A percentile compares a stretch with the other conserved stretches of the same genome.
These are phyloP conservation scores for Xylaria scruposa DNA, from an alignment of 495 filamentous ascomycete species.

Conservation along the genomic window DNA sequence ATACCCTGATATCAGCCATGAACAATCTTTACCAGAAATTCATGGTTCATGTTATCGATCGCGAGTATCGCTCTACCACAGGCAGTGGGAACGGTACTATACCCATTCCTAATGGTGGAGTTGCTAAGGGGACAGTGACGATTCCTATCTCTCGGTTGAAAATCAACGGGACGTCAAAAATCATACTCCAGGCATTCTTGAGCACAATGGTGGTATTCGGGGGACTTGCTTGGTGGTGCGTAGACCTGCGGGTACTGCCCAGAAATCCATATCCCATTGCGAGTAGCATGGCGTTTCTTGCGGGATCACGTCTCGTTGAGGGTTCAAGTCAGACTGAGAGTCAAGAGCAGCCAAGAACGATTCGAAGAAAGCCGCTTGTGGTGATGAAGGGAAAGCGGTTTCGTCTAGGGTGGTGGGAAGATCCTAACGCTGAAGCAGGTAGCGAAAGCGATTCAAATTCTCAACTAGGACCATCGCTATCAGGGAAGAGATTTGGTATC, in stretches of 20 bases:
- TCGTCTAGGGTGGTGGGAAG: slow-evolving; percentile 17
- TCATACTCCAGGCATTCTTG: slow-evolving; percentile 3
- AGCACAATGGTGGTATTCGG: slow-evolving; percentile 11
- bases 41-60: background rate
- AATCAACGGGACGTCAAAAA: background rate
- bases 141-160: background rate
- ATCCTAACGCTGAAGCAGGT: background rate
- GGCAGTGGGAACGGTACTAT: background rate
- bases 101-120: background rate
- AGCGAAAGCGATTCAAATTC: background rate
- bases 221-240: slow-evolving; percentile 6
- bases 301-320: slow-evolving; percentile 1
- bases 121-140: background rate
- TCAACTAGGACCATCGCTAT: background rate
- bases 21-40: slow-evolving; percentile 3
- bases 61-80: background rate
- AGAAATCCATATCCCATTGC: slow-evolving; percentile 15
- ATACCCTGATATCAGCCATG: background rate
- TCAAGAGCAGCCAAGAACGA: background rate
- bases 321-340: background rate
- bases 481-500: slow-evolving; percentile 1
- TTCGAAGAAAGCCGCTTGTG: slow-evolving; percentile 3
- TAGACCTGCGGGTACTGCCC: slow-evolving; percentile 7
- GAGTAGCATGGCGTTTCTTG: slow-evolving; percentile 16
- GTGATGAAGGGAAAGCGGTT: slow-evolving; percentile 4